phyloP scores from a whole-genome alignment of 768 basidiomycete species.

The Serpula lacrymans region DNA sequence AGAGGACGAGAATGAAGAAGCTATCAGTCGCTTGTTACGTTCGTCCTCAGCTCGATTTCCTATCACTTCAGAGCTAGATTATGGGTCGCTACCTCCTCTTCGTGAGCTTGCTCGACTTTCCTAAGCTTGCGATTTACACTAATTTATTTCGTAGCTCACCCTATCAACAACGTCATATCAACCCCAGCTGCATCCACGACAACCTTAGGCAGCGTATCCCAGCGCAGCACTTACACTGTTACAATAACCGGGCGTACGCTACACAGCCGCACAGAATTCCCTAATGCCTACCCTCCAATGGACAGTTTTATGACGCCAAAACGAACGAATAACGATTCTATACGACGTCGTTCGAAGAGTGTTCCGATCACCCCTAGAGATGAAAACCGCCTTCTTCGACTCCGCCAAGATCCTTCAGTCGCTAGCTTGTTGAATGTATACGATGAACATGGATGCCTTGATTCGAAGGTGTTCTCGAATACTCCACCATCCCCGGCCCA shows the following conservation, averaged over 20 bases:
- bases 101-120: slow-evolving; percentile 47
- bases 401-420: slow-evolving; percentile 78
- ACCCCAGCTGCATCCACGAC: slow-evolving; percentile 47
- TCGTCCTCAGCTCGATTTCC: slow-evolving; percentile 70
- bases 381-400: slow-evolving; percentile 49
- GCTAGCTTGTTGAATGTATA: slow-evolving; percentile 71
- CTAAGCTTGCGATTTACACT: slow-evolving; percentile 7
- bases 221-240: slow-evolving; percentile 66
- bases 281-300: slow-evolving; percentile 52
- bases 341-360: slow-evolving; percentile 27
- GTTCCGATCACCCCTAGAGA: slow-evolving; percentile 41
- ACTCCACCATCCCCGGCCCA: slow-evolving; percentile 35
- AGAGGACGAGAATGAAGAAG: slow-evolving; percentile 45
- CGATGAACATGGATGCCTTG: slow-evolving; percentile 66
- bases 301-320: slow-evolving; percentile 22
- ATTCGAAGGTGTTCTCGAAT: slow-evolving; percentile 63
- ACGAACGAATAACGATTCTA: slow-evolving; percentile 25
- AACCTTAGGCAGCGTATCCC: slow-evolving; percentile 51
- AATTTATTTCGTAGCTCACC: slow-evolving; percentile 48
- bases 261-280: slow-evolving; percentile 62
- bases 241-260: slow-evolving; percentile 64
- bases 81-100: slow-evolving; percentile 59
- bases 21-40: slow-evolving; percentile 52
- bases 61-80: slow-evolving; percentile 53
- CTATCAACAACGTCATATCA: slow-evolving; percentile 55